Conservation (phyloP, 148 eudicot species). For the Suaeda aralocaspica region DNA sequence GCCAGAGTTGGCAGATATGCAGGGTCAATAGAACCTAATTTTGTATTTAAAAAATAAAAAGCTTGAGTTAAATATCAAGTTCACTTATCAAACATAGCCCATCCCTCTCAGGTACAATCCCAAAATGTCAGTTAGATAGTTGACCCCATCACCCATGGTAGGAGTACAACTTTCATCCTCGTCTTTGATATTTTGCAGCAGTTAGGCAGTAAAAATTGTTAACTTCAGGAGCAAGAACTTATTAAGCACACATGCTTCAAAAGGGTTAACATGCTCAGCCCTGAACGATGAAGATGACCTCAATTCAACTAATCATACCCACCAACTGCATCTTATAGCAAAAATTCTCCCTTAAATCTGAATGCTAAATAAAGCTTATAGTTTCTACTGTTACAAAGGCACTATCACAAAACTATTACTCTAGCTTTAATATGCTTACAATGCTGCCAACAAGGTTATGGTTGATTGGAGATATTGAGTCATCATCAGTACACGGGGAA, state of each 20-base stretch:
- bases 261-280: background rate
- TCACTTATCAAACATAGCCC: background rate
- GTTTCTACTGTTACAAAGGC: conserved; percentile 5
- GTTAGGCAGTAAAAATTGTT: background rate
- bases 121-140: background rate
- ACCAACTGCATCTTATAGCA: background rate
- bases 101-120: background rate
- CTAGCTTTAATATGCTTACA: conserved; percentile 40
- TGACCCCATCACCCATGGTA: background rate
- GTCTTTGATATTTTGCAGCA: background rate
- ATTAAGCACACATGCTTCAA: background rate
- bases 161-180: too few species aligned
- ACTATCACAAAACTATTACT: background rate
- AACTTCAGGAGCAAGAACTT: background rate
- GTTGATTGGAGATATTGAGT: conserved; percentile 55
- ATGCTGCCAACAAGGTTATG: conserved; percentile 66
- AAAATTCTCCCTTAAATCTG: conserved; percentile 2
- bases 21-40: background rate
- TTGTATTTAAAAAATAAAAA: too few species aligned
- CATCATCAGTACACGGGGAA: conserved; percentile 43
- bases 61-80: too few species aligned
- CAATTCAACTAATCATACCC: background rate
- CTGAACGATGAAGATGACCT: background rate
- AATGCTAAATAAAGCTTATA: background rate
- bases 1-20: background rate